Evolutionary conservation across 768 basidiomycete genomes (phyloP).

Genomic region (Russula sp.): DNA sequence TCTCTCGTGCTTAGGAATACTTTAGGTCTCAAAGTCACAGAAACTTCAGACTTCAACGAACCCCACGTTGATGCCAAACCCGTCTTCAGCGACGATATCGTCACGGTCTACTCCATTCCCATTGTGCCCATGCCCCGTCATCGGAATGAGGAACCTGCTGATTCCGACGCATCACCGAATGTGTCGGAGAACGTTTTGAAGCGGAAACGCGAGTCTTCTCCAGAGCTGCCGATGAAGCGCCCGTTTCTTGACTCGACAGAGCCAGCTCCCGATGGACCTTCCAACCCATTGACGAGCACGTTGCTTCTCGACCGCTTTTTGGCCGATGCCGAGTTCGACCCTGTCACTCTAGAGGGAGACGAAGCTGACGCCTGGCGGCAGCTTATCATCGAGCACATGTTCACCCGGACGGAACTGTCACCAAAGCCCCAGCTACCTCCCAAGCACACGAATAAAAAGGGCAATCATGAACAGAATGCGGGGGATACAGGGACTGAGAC

Average conservation of each 20-base stretch:
- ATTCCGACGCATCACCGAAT: not conserved
- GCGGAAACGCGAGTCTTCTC: conserved; percentile 36
- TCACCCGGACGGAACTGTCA: conserved; percentile 36
- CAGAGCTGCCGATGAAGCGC: conserved; percentile 32
- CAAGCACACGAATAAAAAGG: conserved; percentile 12
- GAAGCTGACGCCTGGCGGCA: conserved; percentile 56
- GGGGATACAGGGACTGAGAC: not conserved
- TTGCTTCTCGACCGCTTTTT: conserved; percentile 33
- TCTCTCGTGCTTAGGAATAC: conserved; percentile 43
- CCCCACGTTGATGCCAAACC: conserved; percentile 39
- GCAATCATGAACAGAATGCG: not conserved
- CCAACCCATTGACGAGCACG: not conserved
- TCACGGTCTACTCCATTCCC: conserved; percentile 64
- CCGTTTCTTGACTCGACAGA: not conserved
- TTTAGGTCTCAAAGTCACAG: conserved; percentile 46
- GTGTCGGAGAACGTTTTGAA: conserved; percentile 31
- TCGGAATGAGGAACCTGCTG: not conserved
- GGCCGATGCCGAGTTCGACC: conserved; percentile 34
- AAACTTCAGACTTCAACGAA: conserved; percentile 39
- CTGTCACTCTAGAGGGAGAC: conserved; percentile 40
- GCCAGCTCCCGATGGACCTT: not conserved
- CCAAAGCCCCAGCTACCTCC: not conserved
- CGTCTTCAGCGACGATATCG: conserved; percentile 58
- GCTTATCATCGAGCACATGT: conserved; percentile 57
- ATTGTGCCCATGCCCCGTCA: conserved; percentile 32